Percentiles rank a stretch among this genome's conserved stretches.
These are phyloP conservation scores for Hondaea fermentalgiana DNA, from an alignment of 108 stramenopile genomes.

Conservation along the genomic window DNA sequence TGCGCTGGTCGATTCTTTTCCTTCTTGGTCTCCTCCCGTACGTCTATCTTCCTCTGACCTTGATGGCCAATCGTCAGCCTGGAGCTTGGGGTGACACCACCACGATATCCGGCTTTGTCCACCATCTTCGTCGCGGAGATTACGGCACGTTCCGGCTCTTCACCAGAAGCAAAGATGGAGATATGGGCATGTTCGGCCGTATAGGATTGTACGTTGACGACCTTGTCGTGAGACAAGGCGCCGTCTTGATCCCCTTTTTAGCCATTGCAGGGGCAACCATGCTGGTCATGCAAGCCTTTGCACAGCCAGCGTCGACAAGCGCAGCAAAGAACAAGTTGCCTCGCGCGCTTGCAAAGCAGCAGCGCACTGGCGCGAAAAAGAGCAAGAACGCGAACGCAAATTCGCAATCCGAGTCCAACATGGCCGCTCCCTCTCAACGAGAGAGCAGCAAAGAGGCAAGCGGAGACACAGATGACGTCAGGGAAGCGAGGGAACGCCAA, in stretches of 20 bases:
- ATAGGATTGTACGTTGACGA: slow-evolving; percentile 17
- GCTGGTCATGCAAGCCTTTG: background rate
- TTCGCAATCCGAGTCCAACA: too few species aligned
- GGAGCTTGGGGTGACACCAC: slow-evolving; percentile 70
- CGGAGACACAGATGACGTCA: background rate
- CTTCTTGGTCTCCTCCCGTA: slow-evolving; percentile 52
- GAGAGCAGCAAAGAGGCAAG: too few species aligned
- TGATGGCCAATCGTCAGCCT: slow-evolving; percentile 34
- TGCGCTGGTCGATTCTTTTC: slow-evolving; percentile 18
- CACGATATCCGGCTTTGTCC: slow-evolving; percentile 47
- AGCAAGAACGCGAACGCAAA: too few species aligned
- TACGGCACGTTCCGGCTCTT: slow-evolving; percentile 67
- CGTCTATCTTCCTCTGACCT: slow-evolving; percentile 46
- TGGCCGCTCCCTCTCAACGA: too few species aligned
- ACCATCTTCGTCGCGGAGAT: slow-evolving; percentile 59
- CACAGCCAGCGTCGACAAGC: too few species aligned
- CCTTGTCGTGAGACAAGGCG: background rate
- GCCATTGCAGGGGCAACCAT: background rate
- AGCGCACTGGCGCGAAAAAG: too few species aligned
- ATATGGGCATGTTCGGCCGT: slow-evolving; percentile 35
- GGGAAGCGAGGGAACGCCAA: background rate
- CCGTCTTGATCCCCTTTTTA: background rate
- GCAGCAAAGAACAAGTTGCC: too few species aligned
- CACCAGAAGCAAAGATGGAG: slow-evolving; percentile 33
- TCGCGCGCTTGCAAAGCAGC: too few species aligned